These are phyloP conservation scores for Echinosophora koreensis DNA, from an alignment of 306 rosid species.

Conservation along the genomic window DNA sequence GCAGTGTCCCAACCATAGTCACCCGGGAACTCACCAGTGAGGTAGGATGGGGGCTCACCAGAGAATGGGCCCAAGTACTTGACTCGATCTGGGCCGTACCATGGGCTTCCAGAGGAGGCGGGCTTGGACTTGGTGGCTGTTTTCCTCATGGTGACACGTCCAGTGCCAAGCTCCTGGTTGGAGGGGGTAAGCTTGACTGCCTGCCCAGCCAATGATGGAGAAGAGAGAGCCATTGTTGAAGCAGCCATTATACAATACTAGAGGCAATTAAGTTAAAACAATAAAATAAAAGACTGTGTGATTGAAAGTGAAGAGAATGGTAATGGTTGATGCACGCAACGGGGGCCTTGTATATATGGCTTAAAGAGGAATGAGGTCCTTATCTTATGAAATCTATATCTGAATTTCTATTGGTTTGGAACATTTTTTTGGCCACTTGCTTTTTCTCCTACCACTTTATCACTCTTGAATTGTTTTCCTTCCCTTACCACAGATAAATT, in stretches of 20 bases:
- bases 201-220: slow-evolving; percentile 38
- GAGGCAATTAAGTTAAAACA: background rate
- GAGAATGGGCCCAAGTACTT: no score
- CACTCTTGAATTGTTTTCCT: background rate
- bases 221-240: slow-evolving; percentile 44
- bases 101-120: no score
- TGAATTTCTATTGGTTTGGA: slow-evolving; percentile 23
- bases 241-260: slow-evolving; percentile 32
- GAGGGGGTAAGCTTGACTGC: slow-evolving; percentile 35
- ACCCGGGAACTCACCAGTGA: no score
- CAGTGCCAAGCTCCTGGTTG: background rate
- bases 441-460: background rate
- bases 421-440: background rate
- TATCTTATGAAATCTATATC: slow-evolving; percentile 34
- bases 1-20: no score
- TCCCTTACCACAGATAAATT: background rate
- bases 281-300: background rate
- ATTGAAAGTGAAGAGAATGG: slow-evolving; percentile 1
- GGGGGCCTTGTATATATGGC: slow-evolving; percentile 6
- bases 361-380: background rate
- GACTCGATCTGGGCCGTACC: no score
- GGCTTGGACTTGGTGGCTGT: no score
- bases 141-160: no score
- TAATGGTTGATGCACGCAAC: background rate
- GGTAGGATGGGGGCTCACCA: no score